Evolutionary conservation across 257 asterid genomes (phyloP).

Genomic region (Agastache rugosa): DNA sequence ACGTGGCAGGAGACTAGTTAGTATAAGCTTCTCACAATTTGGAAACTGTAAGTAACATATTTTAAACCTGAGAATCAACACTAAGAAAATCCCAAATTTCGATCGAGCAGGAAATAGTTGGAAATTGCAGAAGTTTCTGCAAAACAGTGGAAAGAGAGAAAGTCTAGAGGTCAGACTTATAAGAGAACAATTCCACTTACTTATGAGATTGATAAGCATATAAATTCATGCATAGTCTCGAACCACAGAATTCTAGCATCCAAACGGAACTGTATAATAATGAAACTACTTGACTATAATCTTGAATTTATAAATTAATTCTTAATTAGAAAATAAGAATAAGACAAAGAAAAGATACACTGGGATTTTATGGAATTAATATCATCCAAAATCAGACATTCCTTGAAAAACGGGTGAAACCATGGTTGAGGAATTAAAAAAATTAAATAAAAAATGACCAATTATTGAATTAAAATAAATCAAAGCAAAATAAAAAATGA

Average conservation of each 20-base stretch:
- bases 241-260: conserved; percentile 1
- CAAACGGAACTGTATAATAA: conserved; percentile 2
- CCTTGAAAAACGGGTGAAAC: too few species aligned
- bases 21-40: conserved; percentile 20
- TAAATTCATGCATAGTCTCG: conserved; percentile 22
- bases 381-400: too few species aligned
- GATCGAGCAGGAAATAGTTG: conserved; percentile 82
- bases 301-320: too few species aligned
- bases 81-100: conserved; percentile 99
- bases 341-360: too few species aligned
- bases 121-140: conserved; percentile 93
- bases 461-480: too few species aligned
- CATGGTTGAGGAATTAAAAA: too few species aligned
- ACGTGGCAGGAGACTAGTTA: conserved; percentile 30
- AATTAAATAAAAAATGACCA: too few species aligned
- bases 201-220: conserved; percentile 14
- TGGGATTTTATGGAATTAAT: too few species aligned
- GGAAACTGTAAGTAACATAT: conserved; percentile 35
- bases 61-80: conserved; percentile 94
- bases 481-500: too few species aligned
- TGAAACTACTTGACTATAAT: conserved; percentile 14
- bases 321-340: too few species aligned
- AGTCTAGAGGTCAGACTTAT: conserved; percentile 25
- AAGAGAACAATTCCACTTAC: conserved; percentile 19
- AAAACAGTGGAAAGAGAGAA: conserved; percentile 36